phyloP scores from a whole-genome alignment of 768 basidiomycete species.

The Chalciporus chontae region DNA sequence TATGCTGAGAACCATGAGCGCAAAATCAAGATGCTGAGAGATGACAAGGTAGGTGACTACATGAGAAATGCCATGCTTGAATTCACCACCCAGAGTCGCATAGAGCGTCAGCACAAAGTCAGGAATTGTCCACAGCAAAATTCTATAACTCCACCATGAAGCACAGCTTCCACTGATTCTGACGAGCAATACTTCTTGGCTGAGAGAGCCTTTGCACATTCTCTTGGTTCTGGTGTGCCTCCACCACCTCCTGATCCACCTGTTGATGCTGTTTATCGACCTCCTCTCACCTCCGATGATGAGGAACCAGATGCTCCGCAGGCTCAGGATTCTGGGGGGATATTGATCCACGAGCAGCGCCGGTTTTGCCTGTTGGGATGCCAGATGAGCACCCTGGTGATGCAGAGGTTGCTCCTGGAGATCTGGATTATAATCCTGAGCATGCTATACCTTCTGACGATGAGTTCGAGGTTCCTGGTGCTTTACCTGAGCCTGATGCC shows the following conservation, averaged over 20 bases:
- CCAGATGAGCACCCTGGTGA: not conserved
- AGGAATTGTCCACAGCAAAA: conserved; percentile 1
- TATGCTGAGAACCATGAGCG: conserved; percentile 25
- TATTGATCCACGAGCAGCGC: not conserved
- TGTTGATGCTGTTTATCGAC: not conserved
- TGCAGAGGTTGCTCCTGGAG: not conserved
- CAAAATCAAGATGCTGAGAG: conserved; percentile 15
- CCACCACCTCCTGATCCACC: not conserved
- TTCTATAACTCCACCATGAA: conserved; percentile 29
- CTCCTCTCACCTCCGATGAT: not conserved
- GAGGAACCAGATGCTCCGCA: not conserved
- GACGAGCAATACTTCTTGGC: conserved; percentile 33
- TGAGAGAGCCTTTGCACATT: too few relatives aligned
- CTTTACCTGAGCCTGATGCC: not conserved
- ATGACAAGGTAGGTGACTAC: conserved; percentile 32
- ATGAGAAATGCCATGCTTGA: conserved; percentile 25
- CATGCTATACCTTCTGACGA: not conserved
- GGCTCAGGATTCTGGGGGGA: not conserved
- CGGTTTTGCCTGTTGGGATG: not conserved
- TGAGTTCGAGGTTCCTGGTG: too few relatives aligned
- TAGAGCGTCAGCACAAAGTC: conserved; percentile 16
- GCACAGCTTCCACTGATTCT: conserved; percentile 29
- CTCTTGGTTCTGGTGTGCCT: not conserved
- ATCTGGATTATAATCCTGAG: not conserved
- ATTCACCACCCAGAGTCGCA: conserved; percentile 12